Conservation (phyloP, 305 asterid species). For the Fraxinus albicans region DNA sequence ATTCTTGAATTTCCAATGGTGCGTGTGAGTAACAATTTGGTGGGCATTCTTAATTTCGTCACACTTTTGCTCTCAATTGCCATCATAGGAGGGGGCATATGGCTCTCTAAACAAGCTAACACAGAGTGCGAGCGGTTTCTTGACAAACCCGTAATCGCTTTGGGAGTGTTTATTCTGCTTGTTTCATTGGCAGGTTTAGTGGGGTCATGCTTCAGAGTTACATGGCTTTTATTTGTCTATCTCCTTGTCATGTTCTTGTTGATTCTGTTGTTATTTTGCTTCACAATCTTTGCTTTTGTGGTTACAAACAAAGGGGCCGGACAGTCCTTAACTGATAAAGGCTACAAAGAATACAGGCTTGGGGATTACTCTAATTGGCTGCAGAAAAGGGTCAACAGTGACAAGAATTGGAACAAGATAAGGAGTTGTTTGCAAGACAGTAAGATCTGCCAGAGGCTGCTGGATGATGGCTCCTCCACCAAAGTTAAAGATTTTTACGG, state of each 20-base stretch:
- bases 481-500: slow-evolving; percentile 34
- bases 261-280: slow-evolving; percentile 66
- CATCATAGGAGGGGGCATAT: too few species aligned
- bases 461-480: slow-evolving; percentile 37
- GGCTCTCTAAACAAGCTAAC: too few species aligned
- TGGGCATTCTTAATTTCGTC: too few species aligned
- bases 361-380: slow-evolving; percentile 85
- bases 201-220: slow-evolving; percentile 70
- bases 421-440: slow-evolving; percentile 72
- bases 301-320: slow-evolving; percentile 92
- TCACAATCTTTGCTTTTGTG: slow-evolving; percentile 86
- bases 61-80: too few species aligned
- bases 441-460: slow-evolving; percentile 59
- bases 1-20: too few species aligned
- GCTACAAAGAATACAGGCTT: slow-evolving; percentile 76
- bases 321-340: slow-evolving; percentile 45
- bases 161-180: too few species aligned
- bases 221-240: slow-evolving; percentile 79
- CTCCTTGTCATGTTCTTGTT: slow-evolving; percentile 78
- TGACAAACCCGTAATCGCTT: too few species aligned
- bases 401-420: slow-evolving; percentile 54
- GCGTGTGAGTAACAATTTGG: too few species aligned
- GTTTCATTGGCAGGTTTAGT: too few species aligned
- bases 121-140: too few species aligned
- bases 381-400: slow-evolving; percentile 69